These are phyloP conservation scores for Elongisporangium undulatum DNA, from an alignment of 352 stramenopile genomes.

Conservation along the genomic window DNA sequence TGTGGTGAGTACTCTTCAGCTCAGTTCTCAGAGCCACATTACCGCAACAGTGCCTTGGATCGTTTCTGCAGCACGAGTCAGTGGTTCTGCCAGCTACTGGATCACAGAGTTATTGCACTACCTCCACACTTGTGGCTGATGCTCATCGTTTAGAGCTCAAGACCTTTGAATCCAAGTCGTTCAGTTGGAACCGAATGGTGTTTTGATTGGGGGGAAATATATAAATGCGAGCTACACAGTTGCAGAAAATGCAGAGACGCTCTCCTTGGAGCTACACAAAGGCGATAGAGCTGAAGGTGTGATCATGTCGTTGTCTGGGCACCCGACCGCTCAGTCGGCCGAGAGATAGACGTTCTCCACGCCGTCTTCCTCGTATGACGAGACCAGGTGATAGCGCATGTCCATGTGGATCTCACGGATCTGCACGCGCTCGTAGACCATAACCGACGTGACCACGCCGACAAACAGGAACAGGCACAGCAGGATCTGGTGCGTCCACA, in stretches of 20 bases:
- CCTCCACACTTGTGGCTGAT: no score
- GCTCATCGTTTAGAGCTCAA: no score
- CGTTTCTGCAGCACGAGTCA: no score
- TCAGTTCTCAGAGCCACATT: no score
- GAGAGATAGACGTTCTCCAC: slow-evolving; percentile 80
- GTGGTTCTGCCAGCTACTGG: no score
- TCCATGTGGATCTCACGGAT: slow-evolving; percentile 50
- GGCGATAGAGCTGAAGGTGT: not conserved
- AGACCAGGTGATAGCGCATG: slow-evolving; percentile 70
- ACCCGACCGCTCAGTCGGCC: slow-evolving; percentile 27
- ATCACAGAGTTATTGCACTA: no score
- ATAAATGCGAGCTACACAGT: not conserved
- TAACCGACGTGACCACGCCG: slow-evolving; percentile 58
- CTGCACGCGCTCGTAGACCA: slow-evolving; percentile 78
- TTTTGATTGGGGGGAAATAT: not conserved
- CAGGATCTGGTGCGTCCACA: slow-evolving; percentile 84
- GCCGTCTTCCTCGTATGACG: slow-evolving; percentile 76
- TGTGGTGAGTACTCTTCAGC: no score
- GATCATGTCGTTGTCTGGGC: not conserved
- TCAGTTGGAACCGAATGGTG: not conserved
- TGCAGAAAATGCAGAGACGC: not conserved
- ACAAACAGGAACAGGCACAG: slow-evolving; percentile 76
- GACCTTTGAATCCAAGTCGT: not conserved
- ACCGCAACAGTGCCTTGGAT: no score
- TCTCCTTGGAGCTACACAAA: not conserved